phyloP scores from a whole-genome alignment of 1,284 basidiomycete genomes.

The Rhodotorula sp. region DNA sequence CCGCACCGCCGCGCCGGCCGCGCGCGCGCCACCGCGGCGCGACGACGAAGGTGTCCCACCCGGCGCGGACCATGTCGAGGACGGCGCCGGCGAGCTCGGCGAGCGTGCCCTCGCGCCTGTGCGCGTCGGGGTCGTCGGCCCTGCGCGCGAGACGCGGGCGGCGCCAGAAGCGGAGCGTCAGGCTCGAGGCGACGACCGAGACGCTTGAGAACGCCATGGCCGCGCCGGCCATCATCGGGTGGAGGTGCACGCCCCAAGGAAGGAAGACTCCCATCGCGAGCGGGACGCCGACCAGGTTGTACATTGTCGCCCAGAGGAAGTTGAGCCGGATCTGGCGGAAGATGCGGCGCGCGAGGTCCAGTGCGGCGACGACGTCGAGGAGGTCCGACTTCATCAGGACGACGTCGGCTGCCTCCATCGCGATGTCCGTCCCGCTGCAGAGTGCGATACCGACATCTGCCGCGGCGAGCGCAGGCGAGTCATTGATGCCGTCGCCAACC shows the following conservation, averaged over 20 bases:
- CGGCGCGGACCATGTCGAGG: conserved; percentile 9
- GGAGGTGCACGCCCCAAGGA: conserved; percentile 87
- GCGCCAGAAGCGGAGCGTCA: conserved; percentile 67
- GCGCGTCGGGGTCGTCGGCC: conserved; percentile 33
- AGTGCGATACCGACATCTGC: conserved; percentile 95
- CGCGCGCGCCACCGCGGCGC: not conserved
- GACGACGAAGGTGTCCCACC: conserved; percentile 5
- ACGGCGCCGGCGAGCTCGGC: conserved; percentile 31
- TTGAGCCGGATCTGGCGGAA: conserved; percentile 84
- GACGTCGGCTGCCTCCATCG: conserved; percentile 95
- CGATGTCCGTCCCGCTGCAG: conserved; percentile 92
- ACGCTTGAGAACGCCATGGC: conserved; percentile 98
- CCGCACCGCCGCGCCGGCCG: not conserved
- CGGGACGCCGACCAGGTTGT: conserved; percentile 66
- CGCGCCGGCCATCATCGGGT: conserved; percentile 96
- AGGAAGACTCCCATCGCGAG: conserved; percentile 96
- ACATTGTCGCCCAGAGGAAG: conserved; percentile 72
- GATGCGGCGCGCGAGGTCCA: conserved; percentile 85
- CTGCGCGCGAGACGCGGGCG: conserved; percentile 38
- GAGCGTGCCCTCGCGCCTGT: conserved; percentile 29
- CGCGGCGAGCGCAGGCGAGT: conserved; percentile 92
- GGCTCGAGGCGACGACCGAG: conserved; percentile 86
- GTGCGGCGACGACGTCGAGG: conserved; percentile 92
- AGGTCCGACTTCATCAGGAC: conserved; percentile 96
- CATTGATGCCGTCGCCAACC: conserved; percentile 99